Evolutionary conservation across 2,329 filamentous ascomycete genomes (phyloP), one percentile per base, ranked within the genome.

Genomic region (Ceratocystis harringtonii): DNA sequence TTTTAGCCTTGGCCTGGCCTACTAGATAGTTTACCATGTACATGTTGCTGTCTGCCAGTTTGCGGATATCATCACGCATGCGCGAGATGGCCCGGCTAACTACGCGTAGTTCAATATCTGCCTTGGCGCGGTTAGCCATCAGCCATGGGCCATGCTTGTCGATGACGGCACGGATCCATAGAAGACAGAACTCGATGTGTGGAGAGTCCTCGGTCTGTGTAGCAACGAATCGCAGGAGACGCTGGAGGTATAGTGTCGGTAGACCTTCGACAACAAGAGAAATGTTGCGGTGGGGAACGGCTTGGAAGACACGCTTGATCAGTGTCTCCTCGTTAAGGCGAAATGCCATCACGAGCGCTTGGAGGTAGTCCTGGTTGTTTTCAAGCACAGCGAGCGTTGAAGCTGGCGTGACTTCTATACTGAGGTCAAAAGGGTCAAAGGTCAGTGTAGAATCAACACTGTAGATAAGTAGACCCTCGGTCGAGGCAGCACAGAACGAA

Each of bases 261-360:
- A 96, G 77, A 41, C 88, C 84, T 63, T 84, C 85, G 28, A 95
- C 89, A 0, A 95, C 85, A 7, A 95, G 83, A 0, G 82, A 72
- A 60, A 97, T 88, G 69, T 92, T 87, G 1, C 79, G 75, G 52
- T 87, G 80, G 0, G 94, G 92, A 28, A 92, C 87, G 1, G 84
- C 82, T 75, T 95, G 87, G 76, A 96, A 97, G 19, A 96, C 89
- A 64, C 85, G 85, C 70, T 88, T 88, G 68, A 96, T 84, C 60
- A 99, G 80, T 25, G 85, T 84, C 3, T 85, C 81, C 74, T 95
- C 90, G 76, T 96, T 96, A 67, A 99, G 85, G 5, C 95, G 88
- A 80, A 99, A 99, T 1, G 92, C 88, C 94, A 99, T 99, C 69
- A 96, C 86, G 5, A 99, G 79, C 0, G 94, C 92, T 76, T 94